Base-by-base conservation (phyloP, 1,284 basidiomycete species). In the Trichosporon inkin region DNA sequence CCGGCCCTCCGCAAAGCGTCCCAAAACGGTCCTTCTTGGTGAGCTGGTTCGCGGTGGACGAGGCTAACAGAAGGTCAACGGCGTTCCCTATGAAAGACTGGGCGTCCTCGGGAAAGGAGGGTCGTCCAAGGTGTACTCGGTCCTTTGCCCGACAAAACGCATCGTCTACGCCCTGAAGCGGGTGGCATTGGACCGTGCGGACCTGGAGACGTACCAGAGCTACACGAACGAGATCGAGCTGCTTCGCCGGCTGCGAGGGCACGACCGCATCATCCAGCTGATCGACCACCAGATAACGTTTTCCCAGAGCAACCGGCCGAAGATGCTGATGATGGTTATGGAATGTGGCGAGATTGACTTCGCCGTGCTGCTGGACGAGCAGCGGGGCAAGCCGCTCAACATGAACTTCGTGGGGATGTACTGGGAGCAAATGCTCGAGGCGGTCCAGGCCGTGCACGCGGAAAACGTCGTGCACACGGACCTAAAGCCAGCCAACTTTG, bases 381-480 rank as follows among this genome's bases (percentile, higher is more conserved):
- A 90, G 74, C 84, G 87, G 72, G 88, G 85, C 65, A 86, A 91
- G 70, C 83, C 88, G 1, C 72, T 95, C 70, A 90, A 93, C 73
- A 88, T 93, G 83, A 88, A 92, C 62, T 95, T 92, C 85, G 84
- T 96, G 39, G 86, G 90, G 11, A 88, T 93, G 72, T 94, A 92
- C 72, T 96, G 92, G 91, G 89, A 95, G 71, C 67, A 95, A 92
- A 97, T 97, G 90, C 80, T 97, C 53, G 87, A 95, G 81, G 92
- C 93, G 0, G 93, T 96, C 10, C 89, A 95, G 62, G 88, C 95
- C 47, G 92, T 96, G 53, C 93, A 97, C 71, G 88, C 93, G 63
- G 91, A 94, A 79, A 94, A 93, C 76, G 95, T 97, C 61, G 92
- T 97, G 1, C 93, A 97, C 77, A 94, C 92, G 10, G 93, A 97